phyloP scores from a whole-genome alignment of 371 early-diverging fungal genomes.

The Umbelopsis sp. region DNA sequence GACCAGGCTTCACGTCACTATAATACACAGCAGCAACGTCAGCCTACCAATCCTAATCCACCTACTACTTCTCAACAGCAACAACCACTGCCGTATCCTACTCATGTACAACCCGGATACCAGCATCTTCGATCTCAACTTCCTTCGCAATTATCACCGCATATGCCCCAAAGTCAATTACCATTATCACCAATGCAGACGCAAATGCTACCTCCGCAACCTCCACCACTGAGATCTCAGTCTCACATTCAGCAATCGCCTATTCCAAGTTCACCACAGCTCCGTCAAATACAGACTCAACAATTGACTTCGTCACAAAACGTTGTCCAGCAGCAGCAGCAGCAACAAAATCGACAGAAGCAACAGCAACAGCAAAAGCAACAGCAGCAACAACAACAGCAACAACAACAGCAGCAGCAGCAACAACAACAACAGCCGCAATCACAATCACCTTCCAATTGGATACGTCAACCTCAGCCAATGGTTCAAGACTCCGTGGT shows the following conservation, averaged over 20 bases:
- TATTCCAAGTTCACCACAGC: neutral
- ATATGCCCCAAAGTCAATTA: constrained; percentile 14
- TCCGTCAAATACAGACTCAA: constrained; percentile 1
- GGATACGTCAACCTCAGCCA: constrained; percentile 15
- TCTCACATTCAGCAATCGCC: constrained; percentile 4
- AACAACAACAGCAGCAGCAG: constrained; percentile 20
- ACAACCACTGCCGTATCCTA: constrained; percentile 11
- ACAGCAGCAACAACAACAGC: constrained; percentile 20
- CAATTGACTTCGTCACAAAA: constrained; percentile 16
- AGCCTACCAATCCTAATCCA: neutral
- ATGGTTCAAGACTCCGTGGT: neutral
- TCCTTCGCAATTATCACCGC: constrained; percentile 8
- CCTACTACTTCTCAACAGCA: constrained; percentile 9
- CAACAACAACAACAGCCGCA: constrained; percentile 39
- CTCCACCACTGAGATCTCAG: constrained; percentile 3
- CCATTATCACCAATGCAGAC: constrained; percentile 13
- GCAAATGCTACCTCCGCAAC: constrained; percentile 11
- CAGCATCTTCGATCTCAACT: constrained; percentile 15
- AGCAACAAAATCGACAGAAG: constrained; percentile 33
- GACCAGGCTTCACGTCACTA: constrained; percentile 12
- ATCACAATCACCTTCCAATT: constrained; percentile 31
- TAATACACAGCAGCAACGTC: constrained; percentile 2
- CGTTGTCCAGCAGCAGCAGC: constrained; percentile 23
- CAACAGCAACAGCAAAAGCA: constrained; percentile 25
- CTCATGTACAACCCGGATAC: constrained; percentile 9